Base-by-base conservation (phyloP, 352 stramenopile species). In the Plasmopara muralis region DNA sequence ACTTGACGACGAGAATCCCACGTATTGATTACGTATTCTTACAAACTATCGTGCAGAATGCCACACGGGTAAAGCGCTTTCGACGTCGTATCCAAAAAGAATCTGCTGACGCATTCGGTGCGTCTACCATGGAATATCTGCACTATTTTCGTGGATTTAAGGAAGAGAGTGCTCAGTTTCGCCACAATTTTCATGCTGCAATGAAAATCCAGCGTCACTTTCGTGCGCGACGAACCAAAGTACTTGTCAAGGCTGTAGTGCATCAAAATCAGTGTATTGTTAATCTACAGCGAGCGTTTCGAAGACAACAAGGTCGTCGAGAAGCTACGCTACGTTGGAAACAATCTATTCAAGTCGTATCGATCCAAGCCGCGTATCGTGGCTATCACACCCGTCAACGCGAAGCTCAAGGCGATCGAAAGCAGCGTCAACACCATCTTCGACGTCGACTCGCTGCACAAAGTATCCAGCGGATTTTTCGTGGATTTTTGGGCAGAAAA, bases 21-120 rank as follows among this genome's bases (percentile, higher is more conserved):
- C 67, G 71, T 0, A 74, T 89, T 30, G 60, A 89, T 54, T 81
- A 72, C 39, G 47, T 50, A 15, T 57, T 85, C 1, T 60, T 92
- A 12, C 82, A 89, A 56, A 75, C 89, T 20, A 68, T 85, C 5
- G 75, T 90, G 1, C 79, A 92, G 38, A 70, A 83, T 29, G 87
- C 77, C 1, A 86, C 81, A 50, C 63, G 74, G 0, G 72, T 85
- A 51, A 72, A 72, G 39, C 51, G 89, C 1, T 58, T 92, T 18
- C 78, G 79, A 6, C 68, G 72, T 16, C 68, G 70, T 0, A 65
- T 89, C n/a, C 67, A 65, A 29, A 83, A 76, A 39, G 57, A 86
- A 6, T 77, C 75, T 10, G 37, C 55, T 0, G 50, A 60, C 3
- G 68, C 76, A 15, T 38, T 68, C 29, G 68, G 57, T 15, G 77